Percentiles rank a stretch among this genome's conserved stretches.
Evolutionary conservation across 768 basidiomycete genomes (phyloP).

Genomic region (Trametes gibbosa): DNA sequence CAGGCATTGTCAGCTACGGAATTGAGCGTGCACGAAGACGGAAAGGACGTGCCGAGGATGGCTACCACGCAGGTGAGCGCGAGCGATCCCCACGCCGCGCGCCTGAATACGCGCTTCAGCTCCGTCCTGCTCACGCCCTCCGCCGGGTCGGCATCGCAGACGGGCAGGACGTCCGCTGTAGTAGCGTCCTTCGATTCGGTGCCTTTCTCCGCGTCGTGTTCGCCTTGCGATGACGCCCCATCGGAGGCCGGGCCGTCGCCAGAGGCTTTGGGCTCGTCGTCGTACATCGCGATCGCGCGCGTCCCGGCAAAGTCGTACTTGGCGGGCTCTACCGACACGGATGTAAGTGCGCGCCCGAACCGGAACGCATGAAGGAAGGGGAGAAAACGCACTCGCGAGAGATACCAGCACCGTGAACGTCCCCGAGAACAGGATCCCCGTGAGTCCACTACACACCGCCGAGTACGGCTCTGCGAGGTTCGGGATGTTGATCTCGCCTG

Average conservation of each 20-base stretch:
- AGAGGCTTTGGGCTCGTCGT: conserved; percentile 1
- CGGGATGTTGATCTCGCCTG: conserved; percentile 33
- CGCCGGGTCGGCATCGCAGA: neutral
- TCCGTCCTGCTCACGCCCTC: conserved; percentile 4
- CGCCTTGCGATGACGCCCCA: neutral
- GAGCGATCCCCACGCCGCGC: conserved; percentile 31
- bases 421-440: conserved; percentile 32
- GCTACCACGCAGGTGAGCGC: conserved; percentile 28
- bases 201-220: neutral
- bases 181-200: conserved; percentile 5
- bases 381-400: conserved; percentile 25
- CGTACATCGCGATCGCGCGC: conserved; percentile 31
- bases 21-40: neutral
- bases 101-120: conserved; percentile 28
- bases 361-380: neutral
- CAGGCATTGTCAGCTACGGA: neutral
- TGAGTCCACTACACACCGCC: conserved; percentile 34
- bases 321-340: conserved; percentile 25
- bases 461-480: conserved; percentile 36
- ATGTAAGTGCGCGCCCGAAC: neutral
- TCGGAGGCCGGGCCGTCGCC: neutral
- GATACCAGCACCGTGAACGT: conserved; percentile 32
- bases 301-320: conserved; percentile 36
- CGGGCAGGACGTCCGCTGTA: neutral
- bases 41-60: conserved; percentile 26